Evolutionary conservation across 352 stramenopile species (phyloP), one percentile per base, ranked within the genome.

Genomic region (Phytophthora tubulina): DNA sequence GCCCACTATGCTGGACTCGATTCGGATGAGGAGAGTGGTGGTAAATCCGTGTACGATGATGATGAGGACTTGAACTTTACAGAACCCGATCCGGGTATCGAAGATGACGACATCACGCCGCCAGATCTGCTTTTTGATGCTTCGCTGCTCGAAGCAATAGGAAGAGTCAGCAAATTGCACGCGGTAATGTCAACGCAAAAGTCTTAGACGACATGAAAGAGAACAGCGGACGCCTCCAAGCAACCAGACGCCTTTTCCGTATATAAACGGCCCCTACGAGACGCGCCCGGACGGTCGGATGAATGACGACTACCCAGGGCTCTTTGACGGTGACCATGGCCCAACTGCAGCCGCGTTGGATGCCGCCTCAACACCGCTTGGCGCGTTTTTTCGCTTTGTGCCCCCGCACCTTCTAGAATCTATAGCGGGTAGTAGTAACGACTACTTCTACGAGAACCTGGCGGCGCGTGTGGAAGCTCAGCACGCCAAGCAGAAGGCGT

Each of bases 231-330:
- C 35, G 6, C 27, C 31, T 4, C 51, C 45, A 3, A 1, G 7
- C 0, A 3, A 21, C n/a, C 6, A 44, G 9, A 30, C 41, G 6
- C 62, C 62, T 8, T 63, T 32, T 30, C 62, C 62, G 0, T 69
- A 63, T 21, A 52, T 69, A 42, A 17, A 69, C 8, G 62, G 51
- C 7, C 62, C 51, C 6, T 69, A 63, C 17, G 62, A 69, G 4
- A 17, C 1, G 3, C 39, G 51, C 3, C 41, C 62, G 2, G 32
- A 50, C 15, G 51, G 35, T 5, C 50, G 39, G 52, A 38, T 56
- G 4, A 2, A 2, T 11, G 9, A 57, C 13, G 62, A 63, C 8
- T 62, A 57, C 35, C 50, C 62, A 8, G 62, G 42, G 1, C 13
- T 50, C 9, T 69, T 21, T 42, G 17, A 48, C 32, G 62, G 62